Evolutionary conservation across 805 yeast species (phyloP).

Genomic region (Teunomyces funiuensis): DNA sequence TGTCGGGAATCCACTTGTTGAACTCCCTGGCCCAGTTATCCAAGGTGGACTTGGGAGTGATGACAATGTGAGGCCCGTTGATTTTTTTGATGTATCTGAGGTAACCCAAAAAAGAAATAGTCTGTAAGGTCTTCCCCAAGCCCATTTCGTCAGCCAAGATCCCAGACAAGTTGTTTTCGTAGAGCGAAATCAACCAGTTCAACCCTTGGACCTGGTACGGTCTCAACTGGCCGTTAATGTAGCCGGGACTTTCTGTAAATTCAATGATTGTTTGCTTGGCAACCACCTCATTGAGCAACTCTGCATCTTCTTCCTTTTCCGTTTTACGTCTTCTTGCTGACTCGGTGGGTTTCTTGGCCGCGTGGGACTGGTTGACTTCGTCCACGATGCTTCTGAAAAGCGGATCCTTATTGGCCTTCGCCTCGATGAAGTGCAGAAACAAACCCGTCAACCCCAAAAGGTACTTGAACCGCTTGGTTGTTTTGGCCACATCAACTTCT

Average conservation of each 20-base stretch:
- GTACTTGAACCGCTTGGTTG: conserved; percentile 67
- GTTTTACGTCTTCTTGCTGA: conserved; percentile 60
- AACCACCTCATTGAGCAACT: conserved; percentile 58
- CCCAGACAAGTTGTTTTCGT: conserved; percentile 69
- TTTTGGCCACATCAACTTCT: conserved; percentile 54
- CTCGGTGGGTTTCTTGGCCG: conserved; percentile 6
- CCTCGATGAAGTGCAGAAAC: conserved; percentile 66
- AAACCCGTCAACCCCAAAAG: conserved; percentile 63
- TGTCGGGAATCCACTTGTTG: conserved; percentile 77
- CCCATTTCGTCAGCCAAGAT: conserved; percentile 89
- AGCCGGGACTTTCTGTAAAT: conserved; percentile 52
- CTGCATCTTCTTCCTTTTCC: conserved; percentile 78
- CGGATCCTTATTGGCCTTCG: conserved; percentile 63
- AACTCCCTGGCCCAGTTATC: conserved; percentile 82
- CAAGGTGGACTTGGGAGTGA: conserved; percentile 78
- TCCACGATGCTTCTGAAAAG: conserved; percentile 53
- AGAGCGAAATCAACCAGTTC: conserved; percentile 72
- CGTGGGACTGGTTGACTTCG: conserved; percentile 22
- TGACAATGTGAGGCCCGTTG: conserved; percentile 72
- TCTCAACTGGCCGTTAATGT: conserved; percentile 59
- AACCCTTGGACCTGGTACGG: conserved; percentile 80
- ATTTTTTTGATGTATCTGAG: conserved; percentile 58
- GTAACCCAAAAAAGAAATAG: conserved; percentile 74
- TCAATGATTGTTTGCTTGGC: conserved; percentile 37
- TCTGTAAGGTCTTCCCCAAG: conserved; percentile 77